Conservation (phyloP, 1,139 yeast genomes). For the Candida labiduridarum region DNA sequence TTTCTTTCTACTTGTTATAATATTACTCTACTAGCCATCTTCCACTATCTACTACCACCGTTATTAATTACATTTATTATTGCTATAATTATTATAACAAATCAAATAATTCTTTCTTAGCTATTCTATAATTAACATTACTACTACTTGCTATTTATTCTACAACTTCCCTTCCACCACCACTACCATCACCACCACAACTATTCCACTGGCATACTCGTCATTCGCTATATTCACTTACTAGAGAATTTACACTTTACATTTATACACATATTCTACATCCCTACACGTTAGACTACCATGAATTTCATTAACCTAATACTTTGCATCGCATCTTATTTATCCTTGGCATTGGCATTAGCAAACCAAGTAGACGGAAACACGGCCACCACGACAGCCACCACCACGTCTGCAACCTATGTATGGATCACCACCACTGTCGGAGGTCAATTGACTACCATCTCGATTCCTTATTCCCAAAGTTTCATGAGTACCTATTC, state of each 20-base stretch:
- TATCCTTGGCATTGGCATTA: slow-evolving; percentile 19
- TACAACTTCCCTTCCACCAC: background rate
- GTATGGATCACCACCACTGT: slow-evolving; percentile 42
- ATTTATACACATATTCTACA: background rate
- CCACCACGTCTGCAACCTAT: slow-evolving; percentile 22
- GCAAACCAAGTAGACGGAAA: slow-evolving; percentile 27
- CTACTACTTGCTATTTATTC: background rate
- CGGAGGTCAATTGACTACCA: slow-evolving; percentile 31
- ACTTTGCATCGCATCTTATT: slow-evolving; percentile 8
- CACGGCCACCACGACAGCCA: slow-evolving; percentile 17
- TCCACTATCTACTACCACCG: too few species aligned
- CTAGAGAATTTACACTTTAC: background rate
- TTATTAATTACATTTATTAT: too few species aligned
- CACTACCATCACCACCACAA: too few species aligned
- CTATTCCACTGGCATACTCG: background rate
- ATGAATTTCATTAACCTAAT: slow-evolving; percentile 6
- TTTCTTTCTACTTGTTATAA: background rate
- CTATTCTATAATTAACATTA: too few species aligned
- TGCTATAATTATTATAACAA: background rate
- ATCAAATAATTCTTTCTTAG: background rate
- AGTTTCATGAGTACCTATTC: slow-evolving; percentile 30
- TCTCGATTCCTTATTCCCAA: slow-evolving; percentile 34
- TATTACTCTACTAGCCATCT: background rate
- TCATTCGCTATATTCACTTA: background rate
- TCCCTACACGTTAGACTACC: background rate